A percentile compares a stretch with the other conserved stretches of the same genome.
These are phyloP conservation scores for Talaromyces sp. DNA, from an alignment of 2,329 filamentous ascomycete genomes.

Conservation along the genomic window DNA sequence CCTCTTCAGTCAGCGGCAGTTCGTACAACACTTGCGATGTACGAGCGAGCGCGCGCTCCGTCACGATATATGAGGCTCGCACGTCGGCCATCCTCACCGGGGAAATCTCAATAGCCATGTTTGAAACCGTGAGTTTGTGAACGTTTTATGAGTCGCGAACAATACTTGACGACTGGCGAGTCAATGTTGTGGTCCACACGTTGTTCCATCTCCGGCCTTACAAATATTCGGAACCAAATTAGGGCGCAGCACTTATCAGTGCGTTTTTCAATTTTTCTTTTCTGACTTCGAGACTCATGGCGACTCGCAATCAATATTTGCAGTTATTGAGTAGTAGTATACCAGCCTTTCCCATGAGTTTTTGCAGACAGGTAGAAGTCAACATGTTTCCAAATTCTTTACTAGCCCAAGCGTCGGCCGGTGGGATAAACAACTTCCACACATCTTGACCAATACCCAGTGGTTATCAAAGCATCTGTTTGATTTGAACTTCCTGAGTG, in stretches of 20 bases:
- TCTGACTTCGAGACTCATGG: background rate
- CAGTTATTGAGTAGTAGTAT: background rate
- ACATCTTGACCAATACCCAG: background rate
- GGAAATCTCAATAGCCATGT: slow-evolving; percentile 6
- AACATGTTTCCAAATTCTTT: background rate
- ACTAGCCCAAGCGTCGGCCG: background rate
- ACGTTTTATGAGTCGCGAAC: background rate
- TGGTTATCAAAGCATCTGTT: background rate
- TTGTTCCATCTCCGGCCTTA: background rate
- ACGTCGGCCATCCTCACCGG: background rate
- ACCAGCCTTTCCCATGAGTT: background rate
- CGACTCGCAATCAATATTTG: background rate
- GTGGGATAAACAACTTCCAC: background rate
- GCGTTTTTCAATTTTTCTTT: background rate
- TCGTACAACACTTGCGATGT: background rate
- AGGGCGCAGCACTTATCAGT: background rate
- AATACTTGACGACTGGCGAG: background rate
- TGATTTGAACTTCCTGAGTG: background rate
- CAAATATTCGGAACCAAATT: background rate
- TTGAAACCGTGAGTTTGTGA: background rate
- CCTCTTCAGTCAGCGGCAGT: background rate
- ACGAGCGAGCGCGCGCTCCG: background rate
- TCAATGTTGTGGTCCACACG: background rate
- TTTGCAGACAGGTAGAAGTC: background rate
- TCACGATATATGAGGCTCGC: background rate